Percentiles rank a stretch among this genome's conserved stretches.
These are phyloP conservation scores for Xylariales sp. DNA, from an alignment of 2,329 filamentous ascomycete species.

Conservation along the genomic window DNA sequence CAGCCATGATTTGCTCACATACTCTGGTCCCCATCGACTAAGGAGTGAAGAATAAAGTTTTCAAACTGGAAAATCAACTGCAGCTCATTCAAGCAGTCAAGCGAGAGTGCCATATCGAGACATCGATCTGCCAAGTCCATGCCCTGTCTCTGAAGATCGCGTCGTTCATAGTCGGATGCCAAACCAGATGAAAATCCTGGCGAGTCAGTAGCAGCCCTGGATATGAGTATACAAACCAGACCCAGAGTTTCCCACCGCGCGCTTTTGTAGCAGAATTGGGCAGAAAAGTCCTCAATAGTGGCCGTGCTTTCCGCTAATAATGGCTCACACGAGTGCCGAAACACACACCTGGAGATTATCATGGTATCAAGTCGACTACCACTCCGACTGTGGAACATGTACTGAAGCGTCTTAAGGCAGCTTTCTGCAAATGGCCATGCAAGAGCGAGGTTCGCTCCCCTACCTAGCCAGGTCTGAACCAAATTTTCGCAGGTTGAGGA, in stretches of 20 bases:
- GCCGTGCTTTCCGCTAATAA: not conserved
- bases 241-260: slow-evolving; percentile 20
- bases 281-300: slow-evolving; percentile 6
- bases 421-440: slow-evolving; percentile 5
- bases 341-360: not conserved
- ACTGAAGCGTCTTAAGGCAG: slow-evolving; percentile 1
- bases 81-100: slow-evolving; percentile 35
- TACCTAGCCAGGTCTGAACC: slow-evolving; percentile 7
- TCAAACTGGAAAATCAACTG: slow-evolving; percentile 41
- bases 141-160: slow-evolving; percentile 11
- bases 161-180: not conserved
- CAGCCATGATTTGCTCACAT: slow-evolving; percentile 9
- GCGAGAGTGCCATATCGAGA: slow-evolving; percentile 17
- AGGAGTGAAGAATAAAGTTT: slow-evolving; percentile 39
- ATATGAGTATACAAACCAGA: slow-evolving; percentile 17
- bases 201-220: slow-evolving; percentile 16
- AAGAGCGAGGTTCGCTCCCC: slow-evolving; percentile 8
- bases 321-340: not conserved
- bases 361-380: not conserved
- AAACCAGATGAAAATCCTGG: slow-evolving; percentile 7
- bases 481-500: slow-evolving; percentile 4
- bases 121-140: slow-evolving; percentile 16
- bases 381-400: slow-evolving; percentile 1
- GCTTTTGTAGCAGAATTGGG: slow-evolving; percentile 11
- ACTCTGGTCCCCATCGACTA: slow-evolving; percentile 40